Percentiles rank a stretch among this genome's conserved stretches.
These are phyloP conservation scores for Phytophthora palmivora DNA, from an alignment of 352 stramenopile genomes.

Conservation along the genomic window DNA sequence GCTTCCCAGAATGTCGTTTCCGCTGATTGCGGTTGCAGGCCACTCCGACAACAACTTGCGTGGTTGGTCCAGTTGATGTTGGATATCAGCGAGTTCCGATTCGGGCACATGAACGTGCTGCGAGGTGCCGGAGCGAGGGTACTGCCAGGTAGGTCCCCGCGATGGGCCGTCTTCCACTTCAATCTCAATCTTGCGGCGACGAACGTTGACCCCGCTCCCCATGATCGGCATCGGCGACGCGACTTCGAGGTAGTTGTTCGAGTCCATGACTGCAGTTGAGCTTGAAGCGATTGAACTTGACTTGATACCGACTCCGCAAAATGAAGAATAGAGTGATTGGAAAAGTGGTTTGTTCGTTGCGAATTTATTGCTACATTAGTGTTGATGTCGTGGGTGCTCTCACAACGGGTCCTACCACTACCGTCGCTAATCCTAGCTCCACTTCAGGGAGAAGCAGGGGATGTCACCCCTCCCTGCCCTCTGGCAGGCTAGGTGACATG, in stretches of 20 bases:
- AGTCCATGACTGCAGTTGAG: neutral
- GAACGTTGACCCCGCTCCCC: conserved; percentile 17
- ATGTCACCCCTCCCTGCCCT: conserved; percentile 8
- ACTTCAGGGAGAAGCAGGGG: neutral
- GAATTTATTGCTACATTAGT: neutral
- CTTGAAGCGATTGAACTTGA: conserved; percentile 13
- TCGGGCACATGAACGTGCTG: conserved; percentile 38
- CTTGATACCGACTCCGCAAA: conserved; percentile 19
- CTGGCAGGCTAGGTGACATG: conserved; percentile 8
- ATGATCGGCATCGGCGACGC: conserved; percentile 21
- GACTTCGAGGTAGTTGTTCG: conserved; percentile 28
- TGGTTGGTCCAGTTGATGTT: conserved; percentile 28
- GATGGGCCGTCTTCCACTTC: conserved; percentile 38
- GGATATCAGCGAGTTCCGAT: conserved; percentile 39
- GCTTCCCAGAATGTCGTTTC: conserved; percentile 90
- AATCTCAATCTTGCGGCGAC: conserved; percentile 48
- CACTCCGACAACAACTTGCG: conserved; percentile 60
- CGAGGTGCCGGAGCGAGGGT: conserved; percentile 34
- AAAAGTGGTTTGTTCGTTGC: neutral
- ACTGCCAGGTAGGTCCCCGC: conserved; percentile 40
- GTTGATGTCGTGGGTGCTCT: conserved; percentile 1
- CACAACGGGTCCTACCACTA: conserved; percentile 4
- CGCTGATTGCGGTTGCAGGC: conserved; percentile 84
- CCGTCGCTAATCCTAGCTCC: conserved; percentile 3
- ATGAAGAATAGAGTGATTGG: conserved; percentile 21